These are phyloP conservation scores for Phoma herbarum DNA, from an alignment of 2,329 filamentous ascomycete species.

Conservation along the genomic window DNA sequence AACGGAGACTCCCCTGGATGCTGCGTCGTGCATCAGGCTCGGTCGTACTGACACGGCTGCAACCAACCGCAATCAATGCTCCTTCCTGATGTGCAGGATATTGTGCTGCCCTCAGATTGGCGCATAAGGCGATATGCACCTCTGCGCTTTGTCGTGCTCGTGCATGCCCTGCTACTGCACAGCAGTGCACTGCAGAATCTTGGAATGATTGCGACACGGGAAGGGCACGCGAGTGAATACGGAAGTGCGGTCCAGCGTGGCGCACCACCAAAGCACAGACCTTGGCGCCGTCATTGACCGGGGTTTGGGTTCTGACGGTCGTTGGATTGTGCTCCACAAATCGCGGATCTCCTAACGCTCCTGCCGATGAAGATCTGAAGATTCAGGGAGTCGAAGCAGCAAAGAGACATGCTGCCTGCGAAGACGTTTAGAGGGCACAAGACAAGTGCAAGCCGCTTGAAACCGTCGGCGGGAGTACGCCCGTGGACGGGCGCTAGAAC, in stretches of 20 bases:
- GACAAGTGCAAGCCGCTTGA: not conserved
- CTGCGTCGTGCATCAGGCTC: not conserved
- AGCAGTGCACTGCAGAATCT: not conserved
- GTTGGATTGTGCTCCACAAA: slow-evolving; percentile 11
- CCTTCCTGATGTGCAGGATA: not conserved
- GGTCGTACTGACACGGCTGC: not conserved
- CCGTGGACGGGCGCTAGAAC: slow-evolving; percentile 12
- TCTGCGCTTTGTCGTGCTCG: not conserved
- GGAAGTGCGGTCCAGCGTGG: slow-evolving; percentile 6
- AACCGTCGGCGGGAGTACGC: slow-evolving; percentile 7
- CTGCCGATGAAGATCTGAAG: slow-evolving; percentile 7
- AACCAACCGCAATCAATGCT: not conserved
- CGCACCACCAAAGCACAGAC: not conserved
- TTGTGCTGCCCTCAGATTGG: not conserved
- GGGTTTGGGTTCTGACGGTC: slow-evolving; percentile 8
- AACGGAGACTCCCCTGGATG: not conserved
- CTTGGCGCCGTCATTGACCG: slow-evolving; percentile 19
- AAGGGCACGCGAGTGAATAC: slow-evolving; percentile 8
- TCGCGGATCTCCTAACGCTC: slow-evolving; percentile 10
- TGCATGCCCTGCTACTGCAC: slow-evolving; percentile 3
- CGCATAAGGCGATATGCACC: not conserved
- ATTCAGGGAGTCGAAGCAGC: not conserved
- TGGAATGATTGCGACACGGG: slow-evolving; percentile 4
- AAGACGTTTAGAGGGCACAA: not conserved
- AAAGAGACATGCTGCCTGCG: not conserved